Percentiles rank a stretch among this genome's conserved stretches.
phyloP scores from a whole-genome alignment of 208 protist genomes.

The Crithidia mellificae region DNA sequence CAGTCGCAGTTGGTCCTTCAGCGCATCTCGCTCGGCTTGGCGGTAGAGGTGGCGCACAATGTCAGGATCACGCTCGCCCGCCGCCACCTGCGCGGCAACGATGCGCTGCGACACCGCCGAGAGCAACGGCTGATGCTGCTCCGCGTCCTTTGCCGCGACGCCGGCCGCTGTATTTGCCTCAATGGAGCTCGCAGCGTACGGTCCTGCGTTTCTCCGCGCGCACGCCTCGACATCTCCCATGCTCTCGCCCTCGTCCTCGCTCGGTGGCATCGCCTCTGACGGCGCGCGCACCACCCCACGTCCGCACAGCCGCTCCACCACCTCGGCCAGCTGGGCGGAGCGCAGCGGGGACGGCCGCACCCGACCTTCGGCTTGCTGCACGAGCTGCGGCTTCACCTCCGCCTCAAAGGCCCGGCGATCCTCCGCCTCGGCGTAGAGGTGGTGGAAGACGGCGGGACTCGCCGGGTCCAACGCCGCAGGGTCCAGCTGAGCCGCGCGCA shows the following conservation, averaged over 20 bases:
- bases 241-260: background rate
- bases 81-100: slow-evolving; percentile 42
- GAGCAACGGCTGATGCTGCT: slow-evolving; percentile 43
- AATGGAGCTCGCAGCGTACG: background rate
- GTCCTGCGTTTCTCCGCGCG: background rate
- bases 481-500: slow-evolving; percentile 48
- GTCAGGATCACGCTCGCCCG: slow-evolving; percentile 47
- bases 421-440: slow-evolving; percentile 66
- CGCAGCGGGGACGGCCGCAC: slow-evolving; percentile 32
- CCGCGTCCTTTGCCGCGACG: background rate
- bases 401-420: slow-evolving; percentile 53
- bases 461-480: slow-evolving; percentile 26
- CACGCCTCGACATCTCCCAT: background rate
- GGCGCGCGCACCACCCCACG: slow-evolving; percentile 31
- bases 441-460: slow-evolving; percentile 44
- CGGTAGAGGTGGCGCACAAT: slow-evolving; percentile 46
- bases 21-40: slow-evolving; percentile 19
- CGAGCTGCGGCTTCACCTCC: slow-evolving; percentile 53
- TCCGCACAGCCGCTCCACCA: slow-evolving; percentile 73
- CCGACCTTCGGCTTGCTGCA: slow-evolving; percentile 55
- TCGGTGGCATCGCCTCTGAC: background rate
- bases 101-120: slow-evolving; percentile 59
- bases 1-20: slow-evolving; percentile 19
- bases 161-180: background rate
- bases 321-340: slow-evolving; percentile 38